Conservation (phyloP, 2,329 filamentous ascomycete species). For the Calonectria pauciramosa region DNA sequence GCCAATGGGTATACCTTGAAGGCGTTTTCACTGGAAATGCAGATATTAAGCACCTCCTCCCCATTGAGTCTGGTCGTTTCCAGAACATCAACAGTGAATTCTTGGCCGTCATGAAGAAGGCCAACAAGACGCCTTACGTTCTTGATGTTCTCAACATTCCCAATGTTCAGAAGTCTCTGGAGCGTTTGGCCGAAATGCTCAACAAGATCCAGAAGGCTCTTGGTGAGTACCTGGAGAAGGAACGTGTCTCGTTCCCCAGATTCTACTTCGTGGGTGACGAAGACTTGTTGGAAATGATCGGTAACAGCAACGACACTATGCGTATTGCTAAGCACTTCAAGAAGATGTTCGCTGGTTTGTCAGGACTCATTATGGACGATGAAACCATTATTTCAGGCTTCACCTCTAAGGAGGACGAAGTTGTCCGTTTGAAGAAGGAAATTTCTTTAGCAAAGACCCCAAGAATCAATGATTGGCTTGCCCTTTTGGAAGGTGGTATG, state of each 20-base stretch:
- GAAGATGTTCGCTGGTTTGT: slow-evolving; percentile 99
- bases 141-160: slow-evolving; percentile 96
- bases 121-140: slow-evolving; percentile 95
- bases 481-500: slow-evolving; percentile 92
- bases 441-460: slow-evolving; percentile 95
- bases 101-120: slow-evolving; percentile 99
- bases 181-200: slow-evolving; percentile 94
- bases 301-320: slow-evolving; percentile 97
- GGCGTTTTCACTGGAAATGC: slow-evolving; percentile 99
- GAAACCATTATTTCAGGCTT: slow-evolving; percentile 91
- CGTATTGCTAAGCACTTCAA: slow-evolving; percentile 99
- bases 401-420: slow-evolving; percentile 94
- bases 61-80: slow-evolving; percentile 96
- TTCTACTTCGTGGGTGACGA: slow-evolving; percentile 99
- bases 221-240: slow-evolving; percentile 97
- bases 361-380: slow-evolving; percentile 91
- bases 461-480: slow-evolving; percentile 99
- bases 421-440: slow-evolving; percentile 87
- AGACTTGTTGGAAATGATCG: slow-evolving; percentile 98
- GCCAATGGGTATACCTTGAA: slow-evolving; percentile 99
- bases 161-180: slow-evolving; percentile 94
- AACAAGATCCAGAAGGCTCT: slow-evolving; percentile 99
- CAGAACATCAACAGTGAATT: slow-evolving; percentile 99
- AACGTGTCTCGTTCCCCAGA: slow-evolving; percentile 95
- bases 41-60: slow-evolving; percentile 97